phyloP scores from a whole-genome alignment of 805 yeast species.

The Nakazawaea laoshanensis region DNA sequence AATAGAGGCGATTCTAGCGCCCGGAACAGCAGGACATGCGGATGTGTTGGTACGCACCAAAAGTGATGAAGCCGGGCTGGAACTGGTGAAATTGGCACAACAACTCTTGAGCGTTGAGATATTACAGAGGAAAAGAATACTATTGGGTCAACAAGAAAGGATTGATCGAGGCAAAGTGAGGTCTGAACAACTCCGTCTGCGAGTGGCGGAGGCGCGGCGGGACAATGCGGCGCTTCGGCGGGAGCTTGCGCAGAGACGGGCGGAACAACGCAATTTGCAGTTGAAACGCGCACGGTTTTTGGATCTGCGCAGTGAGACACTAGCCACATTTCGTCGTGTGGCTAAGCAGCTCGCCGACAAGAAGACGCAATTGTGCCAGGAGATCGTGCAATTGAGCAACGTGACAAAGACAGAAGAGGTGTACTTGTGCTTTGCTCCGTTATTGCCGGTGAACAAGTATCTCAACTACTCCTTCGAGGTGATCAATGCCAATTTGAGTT shows the following conservation, averaged over 20 bases:
- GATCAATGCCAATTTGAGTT: conserved; percentile 16
- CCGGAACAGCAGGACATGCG: too few species aligned
- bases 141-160: conserved; percentile 9
- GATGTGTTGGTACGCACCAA: too few species aligned
- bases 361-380: conserved; percentile 12
- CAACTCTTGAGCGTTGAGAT: conserved; percentile 22
- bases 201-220: conserved; percentile 4
- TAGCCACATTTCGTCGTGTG: not conserved
- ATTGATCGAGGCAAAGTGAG: conserved; percentile 7
- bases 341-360: not conserved
- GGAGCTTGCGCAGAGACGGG: not conserved
- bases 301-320: not conserved
- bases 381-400: conserved; percentile 11
- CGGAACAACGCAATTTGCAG: not conserved
- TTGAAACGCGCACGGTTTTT: not conserved
- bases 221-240: conserved; percentile 2
- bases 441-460: conserved; percentile 16
- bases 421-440: conserved; percentile 17
- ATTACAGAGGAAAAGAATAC: conserved; percentile 13
- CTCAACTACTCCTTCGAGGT: conserved; percentile 14
- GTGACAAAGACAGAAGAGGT: conserved; percentile 6
- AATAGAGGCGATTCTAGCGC: conserved; percentile 6
- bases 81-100: conserved; percentile 21
- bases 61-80: conserved; percentile 2
- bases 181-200: conserved; percentile 8